Conservation (phyloP, 78 protist genomes). For the Creolimax fragrantissima region DNA sequence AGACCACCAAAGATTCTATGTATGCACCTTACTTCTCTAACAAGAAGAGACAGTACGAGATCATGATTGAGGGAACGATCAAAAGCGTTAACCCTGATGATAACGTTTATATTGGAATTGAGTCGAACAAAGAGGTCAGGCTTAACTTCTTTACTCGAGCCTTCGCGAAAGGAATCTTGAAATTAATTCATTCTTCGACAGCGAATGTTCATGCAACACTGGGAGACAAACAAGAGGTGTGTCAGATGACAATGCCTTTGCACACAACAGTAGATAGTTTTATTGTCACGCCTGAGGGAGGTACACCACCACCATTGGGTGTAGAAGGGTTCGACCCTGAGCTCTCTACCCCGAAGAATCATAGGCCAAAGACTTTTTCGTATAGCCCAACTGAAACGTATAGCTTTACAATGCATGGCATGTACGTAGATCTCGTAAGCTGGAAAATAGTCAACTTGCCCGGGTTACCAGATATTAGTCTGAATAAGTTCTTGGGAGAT, state of each 20-base stretch:
- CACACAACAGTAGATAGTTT: neutral
- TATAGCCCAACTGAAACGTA: neutral
- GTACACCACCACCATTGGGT: neutral
- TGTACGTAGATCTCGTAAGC: neutral
- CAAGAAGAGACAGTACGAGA: neutral
- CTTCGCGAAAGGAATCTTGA: neutral
- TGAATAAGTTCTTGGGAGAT: neutral
- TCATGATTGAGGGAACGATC: neutral
- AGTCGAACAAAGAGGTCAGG: neutral
- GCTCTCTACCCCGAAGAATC: neutral
- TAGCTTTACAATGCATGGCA: neutral
- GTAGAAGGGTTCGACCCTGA: neutral
- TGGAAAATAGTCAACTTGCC: constrained; percentile 1
- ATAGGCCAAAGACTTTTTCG: neutral
- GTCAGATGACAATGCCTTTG: constrained; percentile 1
- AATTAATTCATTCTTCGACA: neutral
- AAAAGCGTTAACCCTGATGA: neutral
- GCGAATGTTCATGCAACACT: neutral
- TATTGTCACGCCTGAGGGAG: neutral
- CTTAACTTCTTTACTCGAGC: neutral
- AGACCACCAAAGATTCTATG: neutral
- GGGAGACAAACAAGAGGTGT: neutral
- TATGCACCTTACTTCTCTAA: neutral
- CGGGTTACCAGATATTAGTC: neutral
- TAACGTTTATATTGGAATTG: neutral